These are phyloP conservation scores for Sugiyamaella smithiae DNA, from an alignment of 805 yeast genomes.

Conservation along the genomic window DNA sequence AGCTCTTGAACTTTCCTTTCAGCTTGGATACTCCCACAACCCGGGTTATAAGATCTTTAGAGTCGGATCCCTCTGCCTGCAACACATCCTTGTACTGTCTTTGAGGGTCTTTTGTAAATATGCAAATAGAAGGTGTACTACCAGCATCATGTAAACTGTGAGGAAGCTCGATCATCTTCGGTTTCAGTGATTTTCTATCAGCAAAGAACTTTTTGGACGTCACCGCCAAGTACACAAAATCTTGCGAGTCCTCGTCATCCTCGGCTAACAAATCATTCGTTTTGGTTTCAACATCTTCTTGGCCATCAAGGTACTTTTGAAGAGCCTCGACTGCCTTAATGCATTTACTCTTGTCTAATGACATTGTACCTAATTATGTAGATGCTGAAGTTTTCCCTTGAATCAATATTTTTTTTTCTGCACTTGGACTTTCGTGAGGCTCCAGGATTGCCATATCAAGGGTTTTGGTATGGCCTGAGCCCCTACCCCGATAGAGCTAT, in stretches of 20 bases:
- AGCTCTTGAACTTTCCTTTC: slow-evolving; percentile 83
- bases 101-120: slow-evolving; percentile 68
- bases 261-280: slow-evolving; percentile 54
- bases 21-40: slow-evolving; percentile 72
- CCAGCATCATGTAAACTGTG: slow-evolving; percentile 45
- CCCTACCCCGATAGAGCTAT: no score
- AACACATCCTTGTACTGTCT: slow-evolving; percentile 39
- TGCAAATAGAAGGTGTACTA: slow-evolving; percentile 38
- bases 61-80: slow-evolving; percentile 26
- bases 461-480: no score
- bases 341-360: slow-evolving; percentile 30
- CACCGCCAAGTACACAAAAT: slow-evolving; percentile 55
- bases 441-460: no score
- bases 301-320: slow-evolving; percentile 49
- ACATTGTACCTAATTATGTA: slow-evolving; percentile 3
- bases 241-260: slow-evolving; percentile 47
- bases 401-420: slow-evolving; percentile 1
- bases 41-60: slow-evolving; percentile 35
- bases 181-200: slow-evolving; percentile 49
- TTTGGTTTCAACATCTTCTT: slow-evolving; percentile 29
- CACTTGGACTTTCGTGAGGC: neutral
- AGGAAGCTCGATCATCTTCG: slow-evolving; percentile 39
- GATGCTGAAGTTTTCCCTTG: no score
- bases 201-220: slow-evolving; percentile 65
- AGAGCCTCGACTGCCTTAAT: slow-evolving; percentile 52